Evolutionary conservation across 306 rosid species (phyloP), one percentile per base, ranked within the genome.

Genomic region (Glycine soja): DNA sequence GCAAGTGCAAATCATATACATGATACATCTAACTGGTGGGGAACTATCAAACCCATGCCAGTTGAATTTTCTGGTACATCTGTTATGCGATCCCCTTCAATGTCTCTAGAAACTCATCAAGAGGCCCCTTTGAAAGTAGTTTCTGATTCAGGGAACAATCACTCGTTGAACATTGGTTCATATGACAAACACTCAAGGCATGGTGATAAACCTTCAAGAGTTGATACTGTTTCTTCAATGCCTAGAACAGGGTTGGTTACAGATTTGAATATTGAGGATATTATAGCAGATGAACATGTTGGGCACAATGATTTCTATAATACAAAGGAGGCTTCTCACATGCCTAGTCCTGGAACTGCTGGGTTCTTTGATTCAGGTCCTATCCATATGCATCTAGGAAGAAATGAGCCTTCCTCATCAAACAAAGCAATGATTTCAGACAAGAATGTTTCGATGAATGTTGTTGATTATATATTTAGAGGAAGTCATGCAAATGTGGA

Each of bases 371-470:
- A 82, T 85, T 53, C 88, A 45, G 74, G 82, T 72, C 86, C 74
- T 53, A 83, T 85, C 59, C 43, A 40, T 67, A 73, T 86, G 77
- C 91, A 86, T 73, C 86, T 87, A 9, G 92, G 89, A 63, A 80
- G 62, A 70, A 86, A 82, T 48, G 91, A 89, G 63, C 87, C 82
- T 81, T 59, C 79, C 36, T 71, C 87, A 7, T 76, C 87, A 76
- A 89, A 82, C 80, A 89, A 50, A 61, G 83, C 78, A 56, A 88
- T 81, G 83, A 51, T 63, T 62, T 57, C 85, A 56, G 87, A 88
- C 65, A 76, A 48, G 42, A 68, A 77, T 50, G 68, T 61, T 84
- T 70, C 79, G 40, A 72, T 72, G 36, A 87, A 81, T 86, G 65
- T 70, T 15, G 79, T 59, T 77, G 87, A 87, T 81, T 72, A 74